A percentile compares a stretch with the other conserved stretches of the same genome.
Evolutionary conservation across 2,329 filamentous ascomycete genomes (phyloP).

Genomic region (Trichoderma koningiopsis): DNA sequence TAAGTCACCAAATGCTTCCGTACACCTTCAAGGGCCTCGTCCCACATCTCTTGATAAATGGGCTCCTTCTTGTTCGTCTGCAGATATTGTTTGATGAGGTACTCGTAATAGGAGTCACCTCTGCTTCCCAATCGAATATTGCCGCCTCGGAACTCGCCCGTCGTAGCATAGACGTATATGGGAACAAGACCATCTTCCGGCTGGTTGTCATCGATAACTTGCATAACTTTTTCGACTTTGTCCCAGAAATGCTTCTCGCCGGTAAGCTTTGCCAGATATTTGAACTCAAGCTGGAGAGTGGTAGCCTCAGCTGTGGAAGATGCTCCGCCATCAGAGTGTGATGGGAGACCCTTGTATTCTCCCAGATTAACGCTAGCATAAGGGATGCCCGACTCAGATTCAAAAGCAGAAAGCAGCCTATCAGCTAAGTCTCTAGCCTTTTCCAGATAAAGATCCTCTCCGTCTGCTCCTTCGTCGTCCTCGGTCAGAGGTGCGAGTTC

Average conservation of each 20-base stretch:
- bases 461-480: constrained; percentile 70
- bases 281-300: constrained; percentile 92
- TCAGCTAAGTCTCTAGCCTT: constrained; percentile 94
- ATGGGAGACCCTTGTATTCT: constrained; percentile 72
- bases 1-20: constrained; percentile 93
- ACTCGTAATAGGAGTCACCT: constrained; percentile 98
- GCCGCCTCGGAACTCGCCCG: constrained; percentile 74
- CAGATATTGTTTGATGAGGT: constrained; percentile 96
- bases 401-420: constrained; percentile 82
- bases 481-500: constrained; percentile 73
- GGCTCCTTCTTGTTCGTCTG: constrained; percentile 87
- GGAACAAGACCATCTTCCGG: constrained; percentile 81
- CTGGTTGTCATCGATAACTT: constrained; percentile 83
- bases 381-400: constrained; percentile 82
- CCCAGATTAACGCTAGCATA: constrained; percentile 89
- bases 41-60: constrained; percentile 90
- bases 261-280: constrained; percentile 92
- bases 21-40: constrained; percentile 79
- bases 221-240: constrained; percentile 85
- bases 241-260: constrained; percentile 94
- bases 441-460: constrained; percentile 92
- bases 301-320: constrained; percentile 94
- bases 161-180: constrained; percentile 83
- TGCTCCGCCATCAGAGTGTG: constrained; percentile 82
- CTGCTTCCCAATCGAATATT: constrained; percentile 92